Evolutionary conservation across 179 eudicot species (phyloP).

Genomic region (Sideroxylon spinosum): DNA sequence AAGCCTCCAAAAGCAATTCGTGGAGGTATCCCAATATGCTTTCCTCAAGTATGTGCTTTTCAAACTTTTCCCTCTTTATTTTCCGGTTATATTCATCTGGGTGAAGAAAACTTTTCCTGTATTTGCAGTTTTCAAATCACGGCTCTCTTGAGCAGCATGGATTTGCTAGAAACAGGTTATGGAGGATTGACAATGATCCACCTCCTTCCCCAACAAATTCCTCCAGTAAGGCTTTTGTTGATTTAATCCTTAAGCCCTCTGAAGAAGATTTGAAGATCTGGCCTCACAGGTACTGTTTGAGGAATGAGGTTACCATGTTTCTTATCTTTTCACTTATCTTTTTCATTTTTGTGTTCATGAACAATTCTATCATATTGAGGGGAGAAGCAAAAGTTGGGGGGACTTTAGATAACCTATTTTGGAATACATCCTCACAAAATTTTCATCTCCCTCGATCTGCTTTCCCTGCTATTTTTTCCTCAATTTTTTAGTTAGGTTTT

Average conservation of each 20-base stretch:
- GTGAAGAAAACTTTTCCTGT: background rate
- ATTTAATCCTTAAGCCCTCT: slow-evolving; percentile 78
- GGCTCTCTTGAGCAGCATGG: slow-evolving; percentile 89
- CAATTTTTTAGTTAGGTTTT: background rate
- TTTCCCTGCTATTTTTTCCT: background rate
- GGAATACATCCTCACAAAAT: background rate
- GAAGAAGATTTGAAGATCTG: slow-evolving; percentile 87
- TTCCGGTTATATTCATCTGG: background rate
- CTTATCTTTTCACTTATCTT: background rate
- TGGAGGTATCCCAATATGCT: slow-evolving; percentile 97
- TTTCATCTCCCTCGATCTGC: background rate
- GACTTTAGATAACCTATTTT: background rate
- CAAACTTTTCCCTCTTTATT: background rate
- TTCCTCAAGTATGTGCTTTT: slow-evolving; percentile 70
- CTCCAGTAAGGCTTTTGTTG: slow-evolving; percentile 54
- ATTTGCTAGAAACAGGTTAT: slow-evolving; percentile 86
- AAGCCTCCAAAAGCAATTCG: slow-evolving; percentile 93
- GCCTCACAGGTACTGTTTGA: slow-evolving; percentile 65
- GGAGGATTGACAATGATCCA: slow-evolving; percentile 66
- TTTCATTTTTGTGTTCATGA: background rate
- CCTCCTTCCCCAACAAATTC: slow-evolving; percentile 60
- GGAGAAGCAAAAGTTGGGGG: background rate
- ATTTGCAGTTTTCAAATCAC: slow-evolving; percentile 65
- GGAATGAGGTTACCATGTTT: background rate
- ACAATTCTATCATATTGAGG: background rate